Evolutionary conservation across 2,329 filamentous ascomycete genomes (phyloP).

Genomic region (Chaetomiaceae sp.): DNA sequence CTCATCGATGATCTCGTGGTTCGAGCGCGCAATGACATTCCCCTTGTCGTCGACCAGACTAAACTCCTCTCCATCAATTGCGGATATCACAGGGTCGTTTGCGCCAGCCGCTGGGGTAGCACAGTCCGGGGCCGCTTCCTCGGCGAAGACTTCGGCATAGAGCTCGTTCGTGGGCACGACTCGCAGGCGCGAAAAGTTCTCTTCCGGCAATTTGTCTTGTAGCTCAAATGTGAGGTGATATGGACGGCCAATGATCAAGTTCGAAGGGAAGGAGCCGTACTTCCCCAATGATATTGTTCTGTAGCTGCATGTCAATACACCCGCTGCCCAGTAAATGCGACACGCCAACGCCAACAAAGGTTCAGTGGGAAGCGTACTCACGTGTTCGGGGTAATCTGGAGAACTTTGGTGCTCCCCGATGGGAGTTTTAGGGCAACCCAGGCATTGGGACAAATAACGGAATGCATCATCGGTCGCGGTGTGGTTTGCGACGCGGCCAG

Average conservation of each 20-base stretch:
- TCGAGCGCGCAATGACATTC: slow-evolving; percentile 51
- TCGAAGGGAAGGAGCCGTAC: slow-evolving; percentile 85
- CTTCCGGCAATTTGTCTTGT: slow-evolving; percentile 62
- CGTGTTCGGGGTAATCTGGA: slow-evolving; percentile 60
- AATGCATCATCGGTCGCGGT: slow-evolving; percentile 34
- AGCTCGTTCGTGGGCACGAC: slow-evolving; percentile 77
- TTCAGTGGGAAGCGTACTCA: no score
- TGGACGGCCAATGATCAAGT: slow-evolving; percentile 84
- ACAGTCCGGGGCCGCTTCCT: slow-evolving; percentile 28
- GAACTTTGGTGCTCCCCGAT: slow-evolving; percentile 52
- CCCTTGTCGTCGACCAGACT: slow-evolving; percentile 44
- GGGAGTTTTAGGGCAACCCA: slow-evolving; percentile 59
- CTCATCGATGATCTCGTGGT: slow-evolving; percentile 57
- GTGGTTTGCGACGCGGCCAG: neutral
- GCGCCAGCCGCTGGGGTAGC: slow-evolving; percentile 38
- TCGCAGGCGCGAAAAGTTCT: slow-evolving; percentile 65
- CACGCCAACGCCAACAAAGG: no score
- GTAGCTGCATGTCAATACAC: slow-evolving; percentile 20
- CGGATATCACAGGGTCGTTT: slow-evolving; percentile 39
- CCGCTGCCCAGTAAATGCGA: no score
- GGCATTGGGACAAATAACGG: slow-evolving; percentile 51
- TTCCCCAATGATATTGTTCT: slow-evolving; percentile 88
- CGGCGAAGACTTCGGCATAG: slow-evolving; percentile 69
- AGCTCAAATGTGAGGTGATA: slow-evolving; percentile 91
- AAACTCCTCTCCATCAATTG: slow-evolving; percentile 42